Percentiles rank a stretch among this genome's conserved stretches.
phyloP scores from a whole-genome alignment of 345 rosid genomes.

The Dipteronia dyeriana region DNA sequence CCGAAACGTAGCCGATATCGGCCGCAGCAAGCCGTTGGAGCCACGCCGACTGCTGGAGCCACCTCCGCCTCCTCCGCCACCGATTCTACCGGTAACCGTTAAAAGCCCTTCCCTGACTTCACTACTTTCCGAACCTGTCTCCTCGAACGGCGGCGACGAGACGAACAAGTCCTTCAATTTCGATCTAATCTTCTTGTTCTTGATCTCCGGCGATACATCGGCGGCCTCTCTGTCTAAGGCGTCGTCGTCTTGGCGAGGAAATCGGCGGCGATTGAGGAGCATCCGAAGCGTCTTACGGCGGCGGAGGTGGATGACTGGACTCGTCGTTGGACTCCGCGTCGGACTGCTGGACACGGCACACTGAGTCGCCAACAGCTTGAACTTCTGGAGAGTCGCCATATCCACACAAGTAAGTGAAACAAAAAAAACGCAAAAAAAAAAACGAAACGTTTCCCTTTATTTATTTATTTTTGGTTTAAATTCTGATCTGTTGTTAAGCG shows the following conservation, averaged over 20 bases:
- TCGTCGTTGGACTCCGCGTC: constrained; percentile 70
- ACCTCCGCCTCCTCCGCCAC: constrained; percentile 28
- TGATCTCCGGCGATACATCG: constrained; percentile 34
- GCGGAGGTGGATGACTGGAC: constrained; percentile 86
- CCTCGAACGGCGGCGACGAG: constrained; percentile 73
- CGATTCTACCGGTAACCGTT: constrained; percentile 22
- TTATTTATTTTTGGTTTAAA: neutral
- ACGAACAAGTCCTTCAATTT: constrained; percentile 81
- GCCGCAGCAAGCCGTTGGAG: constrained; percentile 45
- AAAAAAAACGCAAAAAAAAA: neutral
- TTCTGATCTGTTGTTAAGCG: neutral
- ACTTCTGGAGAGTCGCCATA: constrained; percentile 79
- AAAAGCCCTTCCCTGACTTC: constrained; percentile 38
- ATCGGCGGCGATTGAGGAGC: constrained; percentile 57
- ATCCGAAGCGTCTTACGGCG: constrained; percentile 90
- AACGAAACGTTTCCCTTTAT: neutral
- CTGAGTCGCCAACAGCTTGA: constrained; percentile 83
- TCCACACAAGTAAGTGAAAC: neutral
- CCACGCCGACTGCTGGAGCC: constrained; percentile 40
- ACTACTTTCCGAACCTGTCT: constrained; percentile 23
- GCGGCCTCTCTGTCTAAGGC: constrained; percentile 22
- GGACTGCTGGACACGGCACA: constrained; percentile 68
- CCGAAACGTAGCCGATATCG: constrained; percentile 53
- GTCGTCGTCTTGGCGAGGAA: constrained; percentile 20
- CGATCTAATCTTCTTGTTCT: constrained; percentile 36